Evolutionary conservation across 1,284 basidiomycete species (phyloP).

Genomic region (Pisolithus thermaeus): DNA sequence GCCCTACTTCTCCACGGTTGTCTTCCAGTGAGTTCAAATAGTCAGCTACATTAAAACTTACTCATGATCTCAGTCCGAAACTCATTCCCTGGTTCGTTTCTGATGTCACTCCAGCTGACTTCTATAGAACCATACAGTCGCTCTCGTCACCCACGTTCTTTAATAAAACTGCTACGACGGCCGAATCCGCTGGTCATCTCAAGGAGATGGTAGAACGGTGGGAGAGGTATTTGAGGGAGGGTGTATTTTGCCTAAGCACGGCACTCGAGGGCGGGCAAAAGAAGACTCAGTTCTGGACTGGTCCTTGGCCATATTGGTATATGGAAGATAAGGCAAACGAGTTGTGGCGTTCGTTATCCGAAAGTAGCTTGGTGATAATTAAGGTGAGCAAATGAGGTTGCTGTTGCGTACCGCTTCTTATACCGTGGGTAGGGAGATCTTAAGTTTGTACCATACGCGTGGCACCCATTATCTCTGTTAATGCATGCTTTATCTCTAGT

Average conservation of each 20-base stretch:
- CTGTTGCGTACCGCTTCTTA: background rate
- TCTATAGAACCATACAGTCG: constrained; percentile 45
- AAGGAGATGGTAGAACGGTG: constrained; percentile 66
- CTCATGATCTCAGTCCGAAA: constrained; percentile 57
- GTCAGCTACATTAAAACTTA: background rate
- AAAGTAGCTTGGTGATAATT: constrained; percentile 83
- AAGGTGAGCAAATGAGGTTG: constrained; percentile 47
- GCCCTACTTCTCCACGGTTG: constrained; percentile 72
- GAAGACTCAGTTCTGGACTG: constrained; percentile 77
- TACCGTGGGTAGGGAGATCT: constrained; percentile 68
- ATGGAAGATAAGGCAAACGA: constrained; percentile 57
- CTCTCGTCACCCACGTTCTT: constrained; percentile 62
- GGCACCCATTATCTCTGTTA: background rate
- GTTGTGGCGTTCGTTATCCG: constrained; percentile 55
- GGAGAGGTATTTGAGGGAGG: constrained; percentile 63
- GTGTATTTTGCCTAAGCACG: constrained; percentile 61
- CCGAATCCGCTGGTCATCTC: constrained; percentile 39
- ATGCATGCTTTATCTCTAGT: constrained; percentile 29
- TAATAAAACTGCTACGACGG: constrained; percentile 23
- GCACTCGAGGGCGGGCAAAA: constrained; percentile 35
- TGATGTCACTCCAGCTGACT: constrained; percentile 82
- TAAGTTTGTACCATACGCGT: constrained; percentile 49
- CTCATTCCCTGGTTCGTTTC: constrained; percentile 93
- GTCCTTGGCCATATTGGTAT: constrained; percentile 78
- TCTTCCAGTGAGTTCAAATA: constrained; percentile 75